Base-by-base conservation (phyloP, 2,329 filamentous ascomycete genomes). In the Alternaria incomplexa region DNA sequence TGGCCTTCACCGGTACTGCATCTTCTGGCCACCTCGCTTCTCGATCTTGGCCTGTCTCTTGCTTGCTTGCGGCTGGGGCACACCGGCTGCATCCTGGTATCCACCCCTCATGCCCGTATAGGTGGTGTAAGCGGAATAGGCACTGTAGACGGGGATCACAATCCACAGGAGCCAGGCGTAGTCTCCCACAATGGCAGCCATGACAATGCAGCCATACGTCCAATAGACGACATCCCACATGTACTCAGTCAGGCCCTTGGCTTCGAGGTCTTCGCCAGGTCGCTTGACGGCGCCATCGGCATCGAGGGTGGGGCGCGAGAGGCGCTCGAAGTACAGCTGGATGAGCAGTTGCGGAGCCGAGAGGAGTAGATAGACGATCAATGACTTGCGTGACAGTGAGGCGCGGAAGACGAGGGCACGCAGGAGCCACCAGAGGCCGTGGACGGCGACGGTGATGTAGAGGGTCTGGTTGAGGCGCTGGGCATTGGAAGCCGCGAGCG, bases 141-240 rank as follows among this genome's bases (percentile, higher is more conserved):
- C 80, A 43, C 79, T 81, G 67, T 85, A 85, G n/a, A 77, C 62
- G 4, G 84, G 84, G n/a, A 85, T 77, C 0, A 81, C 75, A 5
- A 68, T 57, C 78, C 86, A 91, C 36, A 88, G 68, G 84, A 88
- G 88, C 90, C 90, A 92, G 4, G 84, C 92, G 83, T 90, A 90
- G 78, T 97, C 93, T 5, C 96, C 96, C 51, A 95, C 87, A 26
- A 97, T 67, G 15, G 91, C 86, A 13, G 90, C 93, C n/a, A 91
- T 80, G 9, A 90, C 81, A 44, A 93, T 83, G 57, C 90, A 91
- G 11, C 88, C 89, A 90, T 94, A 97, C 0, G 93, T 97, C 83
- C 97, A 93, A 88, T 97, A 98, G 56, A 97, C 84, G 53, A 97
- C 88, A 82, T 99, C 96, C 87, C 97, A 99, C 91, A 98, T 93